Percentiles rank a stretch among this genome's conserved stretches.
Evolutionary conservation across 345 rosid genomes (phyloP).

Genomic region (Gossypium herbaceum): DNA sequence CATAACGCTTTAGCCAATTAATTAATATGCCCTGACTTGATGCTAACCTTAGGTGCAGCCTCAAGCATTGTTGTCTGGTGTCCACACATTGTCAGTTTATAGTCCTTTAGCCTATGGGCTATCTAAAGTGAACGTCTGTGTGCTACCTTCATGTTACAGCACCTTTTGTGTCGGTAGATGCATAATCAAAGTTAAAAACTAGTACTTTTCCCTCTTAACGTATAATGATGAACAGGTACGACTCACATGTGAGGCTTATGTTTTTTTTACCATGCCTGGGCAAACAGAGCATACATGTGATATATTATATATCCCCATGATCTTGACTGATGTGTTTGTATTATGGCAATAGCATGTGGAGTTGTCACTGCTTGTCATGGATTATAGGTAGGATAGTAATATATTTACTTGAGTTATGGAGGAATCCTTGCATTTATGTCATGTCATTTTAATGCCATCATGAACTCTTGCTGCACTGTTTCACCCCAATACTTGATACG

Average conservation of each 20-base stretch:
- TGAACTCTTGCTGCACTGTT: not conserved
- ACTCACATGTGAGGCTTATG: not conserved
- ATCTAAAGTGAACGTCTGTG: not conserved
- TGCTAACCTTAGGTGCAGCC: not conserved
- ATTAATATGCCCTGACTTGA: constrained; percentile 15
- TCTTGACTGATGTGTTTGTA: no score
- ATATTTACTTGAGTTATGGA: not conserved
- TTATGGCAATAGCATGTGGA: no score
- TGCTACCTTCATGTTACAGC: not conserved
- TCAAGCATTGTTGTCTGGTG: not conserved
- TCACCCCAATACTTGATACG: not conserved
- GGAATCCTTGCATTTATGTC: not conserved
- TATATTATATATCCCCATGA: no score
- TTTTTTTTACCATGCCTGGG: no score
- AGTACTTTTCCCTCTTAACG: not conserved
- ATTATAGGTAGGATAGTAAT: no score
- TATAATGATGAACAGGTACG: not conserved
- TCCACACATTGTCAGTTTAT: not conserved
- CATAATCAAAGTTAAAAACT: not conserved
- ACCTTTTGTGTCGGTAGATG: constrained; percentile 13
- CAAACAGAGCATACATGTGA: no score
- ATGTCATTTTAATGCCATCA: not conserved
- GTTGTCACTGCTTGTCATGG: no score
- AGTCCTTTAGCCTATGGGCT: constrained; percentile 4
- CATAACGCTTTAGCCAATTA: constrained; percentile 58